Evolutionary conservation across 2,329 filamentous ascomycete genomes (phyloP).

Genomic region (Didymella segeticola): DNA sequence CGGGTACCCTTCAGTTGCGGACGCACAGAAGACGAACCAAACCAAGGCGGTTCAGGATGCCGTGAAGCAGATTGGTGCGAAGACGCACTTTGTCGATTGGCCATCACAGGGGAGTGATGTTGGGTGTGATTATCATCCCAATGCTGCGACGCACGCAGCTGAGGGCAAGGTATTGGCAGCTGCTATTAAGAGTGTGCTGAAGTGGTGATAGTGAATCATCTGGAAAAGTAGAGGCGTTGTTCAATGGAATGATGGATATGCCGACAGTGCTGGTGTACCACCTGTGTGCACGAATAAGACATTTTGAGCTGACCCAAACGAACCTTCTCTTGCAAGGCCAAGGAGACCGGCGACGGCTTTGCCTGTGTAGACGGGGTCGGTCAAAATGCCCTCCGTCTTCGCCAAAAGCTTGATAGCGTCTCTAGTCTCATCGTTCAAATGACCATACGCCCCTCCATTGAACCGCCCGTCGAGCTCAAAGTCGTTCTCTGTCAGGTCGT

Average conservation of each 20-base stretch:
- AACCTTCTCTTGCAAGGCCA: constrained; percentile 1
- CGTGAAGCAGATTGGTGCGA: constrained; percentile 40
- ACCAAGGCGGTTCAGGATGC: constrained; percentile 12
- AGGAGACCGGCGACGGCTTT: constrained; percentile 13
- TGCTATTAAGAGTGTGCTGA: constrained; percentile 30
- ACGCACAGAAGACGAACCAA: constrained; percentile 38
- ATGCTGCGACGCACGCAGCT: constrained; percentile 46
- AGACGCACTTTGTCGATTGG: constrained; percentile 52
- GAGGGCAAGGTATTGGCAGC: constrained; percentile 46
- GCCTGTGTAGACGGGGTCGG: constrained; percentile 13
- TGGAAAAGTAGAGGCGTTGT: background rate
- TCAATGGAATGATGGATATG: constrained; percentile 7
- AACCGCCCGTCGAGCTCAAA: constrained; percentile 10
- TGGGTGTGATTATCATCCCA: constrained; percentile 55
- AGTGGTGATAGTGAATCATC: constrained; percentile 20
- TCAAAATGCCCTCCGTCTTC: constrained; percentile 7
- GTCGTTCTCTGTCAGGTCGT: background rate
- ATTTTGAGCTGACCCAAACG: background rate
- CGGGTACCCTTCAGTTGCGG: constrained; percentile 45
- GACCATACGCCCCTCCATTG: constrained; percentile 4
- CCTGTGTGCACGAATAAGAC: constrained; percentile 12
- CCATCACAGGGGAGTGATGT: constrained; percentile 51
- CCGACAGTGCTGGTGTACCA: constrained; percentile 8
- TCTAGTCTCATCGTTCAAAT: constrained; percentile 2
- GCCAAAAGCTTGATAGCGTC: constrained; percentile 9